Evolutionary conservation across 2,329 filamentous ascomycete genomes (phyloP), one percentile per base, ranked within the genome.

Genomic region (Mycocentrospora acerina): DNA sequence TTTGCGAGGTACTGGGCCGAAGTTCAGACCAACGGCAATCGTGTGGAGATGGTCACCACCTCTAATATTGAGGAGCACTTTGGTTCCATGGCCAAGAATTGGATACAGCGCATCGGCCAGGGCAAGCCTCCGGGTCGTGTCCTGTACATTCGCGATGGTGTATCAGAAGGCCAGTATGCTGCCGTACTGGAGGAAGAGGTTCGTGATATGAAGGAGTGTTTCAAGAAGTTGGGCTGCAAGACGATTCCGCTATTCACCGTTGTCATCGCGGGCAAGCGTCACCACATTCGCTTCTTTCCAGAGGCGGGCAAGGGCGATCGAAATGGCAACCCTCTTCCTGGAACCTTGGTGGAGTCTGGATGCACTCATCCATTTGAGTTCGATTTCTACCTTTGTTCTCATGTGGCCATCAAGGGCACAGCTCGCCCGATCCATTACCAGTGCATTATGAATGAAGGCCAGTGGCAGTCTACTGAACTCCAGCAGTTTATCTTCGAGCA

Each of bases 401-500:
- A 88, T 51, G 75, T 79, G 10, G 93, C 93, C 1, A 90, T 98
- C 50, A 93, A 98, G 69, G 93, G 93, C 16, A 98, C 93, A 1
- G 86, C 93, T 13, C 82, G 93, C 2, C 93, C 93, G 0, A 89
- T 94, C 0, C 89, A 95, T 57, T 98, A 98, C 66, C 86, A 91
- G 46, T 85, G 96, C 11, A 82, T 98, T 15, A 63, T 86, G 31
- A 93, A 98, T 60, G 90, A 97, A 64, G 80, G 84, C 35, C 73
- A 78, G 2, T 78, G 88, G 56, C 66, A 75, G 1, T 75, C 84
- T 0, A 82, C 87, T 28, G 77, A 84, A 2, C 74, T 98, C 0
- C 87, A 95, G 58, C 83, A 84, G 39, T 86, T 97, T 79, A 85
- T 97, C 15, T 97, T 97, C 57, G 86, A 95, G 52, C 90, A 96